These are phyloP conservation scores for Tilletia walkeri DNA, from an alignment of 1,284 basidiomycete species.

Conservation along the genomic window DNA sequence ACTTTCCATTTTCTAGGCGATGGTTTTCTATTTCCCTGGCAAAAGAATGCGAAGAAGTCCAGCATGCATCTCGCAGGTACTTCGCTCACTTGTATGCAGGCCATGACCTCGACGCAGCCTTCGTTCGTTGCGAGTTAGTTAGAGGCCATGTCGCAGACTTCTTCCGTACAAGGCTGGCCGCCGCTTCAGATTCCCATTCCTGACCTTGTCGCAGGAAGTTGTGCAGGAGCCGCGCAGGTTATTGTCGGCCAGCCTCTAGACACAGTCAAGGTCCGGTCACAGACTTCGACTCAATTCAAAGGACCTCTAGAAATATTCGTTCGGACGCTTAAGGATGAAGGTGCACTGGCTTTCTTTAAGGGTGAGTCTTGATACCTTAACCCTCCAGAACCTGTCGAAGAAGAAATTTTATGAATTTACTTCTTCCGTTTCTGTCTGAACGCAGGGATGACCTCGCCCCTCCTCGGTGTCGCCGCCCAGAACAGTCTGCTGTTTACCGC, in stretches of 20 bases:
- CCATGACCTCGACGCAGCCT: background rate
- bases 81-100: background rate
- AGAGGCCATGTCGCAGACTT: background rate
- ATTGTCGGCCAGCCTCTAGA: conserved; percentile 44
- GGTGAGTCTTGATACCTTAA: conserved; percentile 17
- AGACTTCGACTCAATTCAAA: conserved; percentile 35
- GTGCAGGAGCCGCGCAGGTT: conserved; percentile 41
- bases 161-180: conserved; percentile 28
- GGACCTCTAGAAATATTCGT: conserved; percentile 39
- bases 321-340: conserved; percentile 30
- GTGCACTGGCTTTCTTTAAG: conserved; percentile 38
- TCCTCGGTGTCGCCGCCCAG: conserved; percentile 91
- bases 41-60: background rate
- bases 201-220: conserved; percentile 37
- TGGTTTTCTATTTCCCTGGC: background rate
- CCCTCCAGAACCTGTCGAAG: too few relatives aligned
- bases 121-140: background rate
- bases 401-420: too few relatives aligned
- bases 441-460: conserved; percentile 81
- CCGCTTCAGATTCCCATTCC: conserved; percentile 34
- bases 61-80: background rate
- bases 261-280: conserved; percentile 39
- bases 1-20: too few relatives aligned
- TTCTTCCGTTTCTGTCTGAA: background rate
- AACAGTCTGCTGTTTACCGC: conserved; percentile 92